A percentile compares a stretch with the other conserved stretches of the same genome.
Conservation (phyloP, 2,329 filamentous ascomycete genomes). For the Claviceps africana region DNA sequence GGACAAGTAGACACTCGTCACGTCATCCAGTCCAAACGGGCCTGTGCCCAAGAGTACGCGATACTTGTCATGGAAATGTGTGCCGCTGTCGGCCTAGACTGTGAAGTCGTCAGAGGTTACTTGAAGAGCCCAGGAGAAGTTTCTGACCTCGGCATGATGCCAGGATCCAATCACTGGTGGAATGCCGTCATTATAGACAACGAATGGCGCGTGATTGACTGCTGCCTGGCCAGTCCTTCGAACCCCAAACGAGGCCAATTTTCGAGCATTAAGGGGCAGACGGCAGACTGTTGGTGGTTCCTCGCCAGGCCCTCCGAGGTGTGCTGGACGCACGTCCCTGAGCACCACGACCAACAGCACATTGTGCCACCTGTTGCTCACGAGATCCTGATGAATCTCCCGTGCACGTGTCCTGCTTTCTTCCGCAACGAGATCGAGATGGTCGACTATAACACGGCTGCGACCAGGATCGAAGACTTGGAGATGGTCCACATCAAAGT, state of each 20-base stretch:
- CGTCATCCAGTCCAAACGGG: slow-evolving; percentile 72
- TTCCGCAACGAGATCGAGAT: slow-evolving; percentile 74
- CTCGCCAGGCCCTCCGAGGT: slow-evolving; percentile 76
- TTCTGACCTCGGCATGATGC: slow-evolving; percentile 65
- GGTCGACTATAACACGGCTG: slow-evolving; percentile 79
- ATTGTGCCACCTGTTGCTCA: slow-evolving; percentile 78
- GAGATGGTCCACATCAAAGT: slow-evolving; percentile 88
- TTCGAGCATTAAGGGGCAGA: slow-evolving; percentile 53
- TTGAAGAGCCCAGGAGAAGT: slow-evolving; percentile 81
- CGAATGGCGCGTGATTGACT: slow-evolving; percentile 95
- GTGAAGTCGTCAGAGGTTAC: slow-evolving; percentile 78
- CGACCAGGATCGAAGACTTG: slow-evolving; percentile 73
- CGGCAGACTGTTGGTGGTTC: slow-evolving; percentile 86
- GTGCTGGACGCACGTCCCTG: slow-evolving; percentile 90
- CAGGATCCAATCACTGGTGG: slow-evolving; percentile 95
- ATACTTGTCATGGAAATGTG: slow-evolving; percentile 89
- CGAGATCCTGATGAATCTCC: slow-evolving; percentile 74
- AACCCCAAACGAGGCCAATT: slow-evolving; percentile 69
- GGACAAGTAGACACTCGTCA: slow-evolving; percentile 69
- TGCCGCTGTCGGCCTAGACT: slow-evolving; percentile 69
- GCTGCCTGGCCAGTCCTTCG: slow-evolving; percentile 79
- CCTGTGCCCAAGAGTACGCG: slow-evolving; percentile 80
- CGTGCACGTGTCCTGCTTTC: slow-evolving; percentile 72
- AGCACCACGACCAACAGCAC: slow-evolving; percentile 79
- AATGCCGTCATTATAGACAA: slow-evolving; percentile 86